Base-by-base conservation (phyloP, 129 eudicot genomes). In the Smallanthus sonchifolius region DNA sequence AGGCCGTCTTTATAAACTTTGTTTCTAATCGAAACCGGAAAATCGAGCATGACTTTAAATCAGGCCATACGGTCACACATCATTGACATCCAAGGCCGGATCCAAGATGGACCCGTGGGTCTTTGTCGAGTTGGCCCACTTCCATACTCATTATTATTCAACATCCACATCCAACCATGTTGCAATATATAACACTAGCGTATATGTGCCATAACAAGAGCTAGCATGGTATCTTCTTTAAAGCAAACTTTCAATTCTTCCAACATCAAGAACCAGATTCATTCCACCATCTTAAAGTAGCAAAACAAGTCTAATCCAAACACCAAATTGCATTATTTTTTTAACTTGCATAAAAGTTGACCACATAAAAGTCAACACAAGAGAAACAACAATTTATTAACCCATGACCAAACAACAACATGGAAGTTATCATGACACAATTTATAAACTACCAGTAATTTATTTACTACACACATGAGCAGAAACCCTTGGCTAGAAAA, bases 251-350 rank as follows among this genome's bases (percentile, higher is more conserved):
- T 44, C 67, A 72, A 52, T 45, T 60, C 49, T 56, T 44, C 62
- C 62, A 68, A 77, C 59, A 55, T 72, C 78, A 64, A 64, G 83
- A 79, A 72, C 83, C 83, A 72, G 52, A 79, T 79, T 79, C 83
- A 79, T 72, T 73, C 79, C 69, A 52, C 62, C 78, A 19, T 79
- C 78, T 71, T 72, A 47, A n/a, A 38, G 71, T 49, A 45, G 16
- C 67, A 38, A 54, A 54, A 73, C 56, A 65, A 16, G 52, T 70
- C 80, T 40, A 75, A 80, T 32, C 48, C 49, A 80, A 61, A 69
- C 10, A 42, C 35, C 76, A 52, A 37, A 67, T 44, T 80, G 63
- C 55, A 56, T 19, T 56, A 63, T 34, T 42, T 49, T 69, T 68
- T 71, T 48, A 61, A 39, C 44, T 63, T 71, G 40, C 72, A 78